A percentile compares a stretch with the other conserved stretches of the same genome.
Evolutionary conservation across 768 basidiomycete species (phyloP).

Genomic region (Calocybe cyanea): DNA sequence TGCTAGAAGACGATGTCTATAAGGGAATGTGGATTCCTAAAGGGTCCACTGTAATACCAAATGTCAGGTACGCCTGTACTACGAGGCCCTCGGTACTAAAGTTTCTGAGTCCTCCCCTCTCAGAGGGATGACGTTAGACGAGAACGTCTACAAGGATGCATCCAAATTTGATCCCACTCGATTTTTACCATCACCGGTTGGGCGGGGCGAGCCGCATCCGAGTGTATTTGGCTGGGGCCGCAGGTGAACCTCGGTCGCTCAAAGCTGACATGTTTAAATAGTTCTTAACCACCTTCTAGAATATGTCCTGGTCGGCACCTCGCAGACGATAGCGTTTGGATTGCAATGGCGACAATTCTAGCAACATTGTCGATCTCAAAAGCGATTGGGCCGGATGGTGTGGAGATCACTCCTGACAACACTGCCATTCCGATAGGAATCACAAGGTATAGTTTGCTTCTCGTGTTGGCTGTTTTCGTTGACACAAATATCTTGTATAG

Average conservation of each 20-base stretch:
- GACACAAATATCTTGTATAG: no score
- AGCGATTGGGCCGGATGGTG: no score
- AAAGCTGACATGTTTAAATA: background rate
- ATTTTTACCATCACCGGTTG: conserved; percentile 9
- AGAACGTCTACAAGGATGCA: conserved; percentile 10
- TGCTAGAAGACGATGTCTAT: conserved; percentile 15
- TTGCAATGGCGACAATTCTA: no score
- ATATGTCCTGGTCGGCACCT: no score
- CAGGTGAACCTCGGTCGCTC: conserved; percentile 6
- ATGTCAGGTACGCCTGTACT: conserved; percentile 7
- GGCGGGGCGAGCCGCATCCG: conserved; percentile 11
- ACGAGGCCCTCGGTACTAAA: conserved; percentile 15
- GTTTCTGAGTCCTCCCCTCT: background rate
- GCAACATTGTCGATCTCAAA: no score
- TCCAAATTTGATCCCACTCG: conserved; percentile 10
- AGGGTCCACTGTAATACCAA: conserved; percentile 12
- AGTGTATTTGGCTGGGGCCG: conserved; percentile 15
- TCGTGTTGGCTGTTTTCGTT: no score
- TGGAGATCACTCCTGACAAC: no score
- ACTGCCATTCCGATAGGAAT: no score
- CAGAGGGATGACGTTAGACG: conserved; percentile 15
- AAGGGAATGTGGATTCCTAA: conserved; percentile 16
- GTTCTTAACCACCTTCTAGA: no score
- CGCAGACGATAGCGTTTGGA: no score
- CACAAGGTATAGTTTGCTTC: background rate